Evolutionary conservation across 2,329 filamentous ascomycete genomes (phyloP).

Genomic region (Neospermospora avenae): DNA sequence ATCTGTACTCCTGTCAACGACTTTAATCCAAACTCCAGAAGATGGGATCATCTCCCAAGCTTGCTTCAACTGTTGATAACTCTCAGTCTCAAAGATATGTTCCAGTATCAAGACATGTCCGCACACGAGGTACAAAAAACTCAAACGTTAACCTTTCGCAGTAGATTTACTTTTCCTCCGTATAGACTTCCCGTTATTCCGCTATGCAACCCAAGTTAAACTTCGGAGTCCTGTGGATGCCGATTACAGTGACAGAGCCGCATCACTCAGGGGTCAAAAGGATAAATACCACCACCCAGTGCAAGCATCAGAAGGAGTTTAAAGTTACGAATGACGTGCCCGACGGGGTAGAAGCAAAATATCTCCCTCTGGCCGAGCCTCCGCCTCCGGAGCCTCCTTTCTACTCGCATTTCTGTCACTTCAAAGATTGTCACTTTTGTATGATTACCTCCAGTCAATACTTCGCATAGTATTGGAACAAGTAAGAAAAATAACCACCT

Average conservation of each 20-base stretch:
- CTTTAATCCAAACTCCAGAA: neutral
- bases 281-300: neutral
- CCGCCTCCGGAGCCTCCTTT: neutral
- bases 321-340: conserved; percentile 3
- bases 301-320: neutral
- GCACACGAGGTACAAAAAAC: too few relatives aligned
- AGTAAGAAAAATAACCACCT: neutral
- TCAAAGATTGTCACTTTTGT: neutral
- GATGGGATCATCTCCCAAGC: neutral
- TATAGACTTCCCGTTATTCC: too few relatives aligned
- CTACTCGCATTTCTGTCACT: neutral
- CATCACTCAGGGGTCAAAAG: neutral
- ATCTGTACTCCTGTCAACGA: neutral
- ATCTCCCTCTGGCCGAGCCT: neutral
- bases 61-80: neutral
- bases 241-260: neutral
- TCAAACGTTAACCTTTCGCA: too few relatives aligned
- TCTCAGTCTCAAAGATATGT: neutral
- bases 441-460: neutral
- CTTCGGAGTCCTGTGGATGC: neutral
- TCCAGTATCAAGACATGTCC: too few relatives aligned
- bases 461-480: neutral
- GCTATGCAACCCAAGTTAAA: too few relatives aligned
- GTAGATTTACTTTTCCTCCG: too few relatives aligned
- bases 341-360: neutral